Conservation (phyloP, 2,329 filamentous ascomycete genomes). For the Paracoccidioides lutzii region DNA sequence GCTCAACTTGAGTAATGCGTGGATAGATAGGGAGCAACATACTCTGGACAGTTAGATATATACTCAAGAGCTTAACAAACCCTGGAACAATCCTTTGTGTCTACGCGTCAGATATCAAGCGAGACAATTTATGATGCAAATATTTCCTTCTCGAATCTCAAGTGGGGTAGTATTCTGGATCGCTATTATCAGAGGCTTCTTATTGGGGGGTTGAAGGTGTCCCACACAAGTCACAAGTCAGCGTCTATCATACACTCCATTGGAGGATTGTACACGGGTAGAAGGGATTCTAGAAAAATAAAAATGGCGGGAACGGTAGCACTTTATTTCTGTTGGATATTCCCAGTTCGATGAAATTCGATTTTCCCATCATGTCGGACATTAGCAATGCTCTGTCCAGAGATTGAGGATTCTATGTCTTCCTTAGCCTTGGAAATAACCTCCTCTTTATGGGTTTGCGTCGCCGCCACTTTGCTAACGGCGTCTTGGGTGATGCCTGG, state of each 20-base stretch:
- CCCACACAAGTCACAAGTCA: no score
- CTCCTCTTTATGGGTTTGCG: slow-evolving; percentile 19
- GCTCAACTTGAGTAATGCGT: no score
- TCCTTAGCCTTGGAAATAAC: slow-evolving; percentile 14
- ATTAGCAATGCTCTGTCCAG: slow-evolving; percentile 1
- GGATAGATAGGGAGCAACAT: no score
- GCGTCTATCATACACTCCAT: neutral
- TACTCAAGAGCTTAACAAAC: no score
- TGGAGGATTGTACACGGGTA: neutral
- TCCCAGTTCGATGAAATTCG: slow-evolving; percentile 1
- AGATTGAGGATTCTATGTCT: neutral
- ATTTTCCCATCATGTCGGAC: slow-evolving; percentile 4
- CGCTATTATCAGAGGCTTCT: no score
- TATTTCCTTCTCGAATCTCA: no score
- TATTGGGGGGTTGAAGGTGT: no score
- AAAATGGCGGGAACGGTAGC: neutral
- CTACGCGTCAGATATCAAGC: no score
- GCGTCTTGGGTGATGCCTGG: slow-evolving; percentile 56
- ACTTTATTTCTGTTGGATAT: neutral
- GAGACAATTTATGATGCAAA: no score
- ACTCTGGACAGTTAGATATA: no score
- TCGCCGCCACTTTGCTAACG: slow-evolving; percentile 28
- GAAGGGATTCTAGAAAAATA: neutral
- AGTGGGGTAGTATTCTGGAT: no score
- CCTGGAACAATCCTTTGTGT: no score